These are phyloP conservation scores for Erodium maritimum DNA, from an alignment of 345 rosid genomes.

Conservation along the genomic window DNA sequence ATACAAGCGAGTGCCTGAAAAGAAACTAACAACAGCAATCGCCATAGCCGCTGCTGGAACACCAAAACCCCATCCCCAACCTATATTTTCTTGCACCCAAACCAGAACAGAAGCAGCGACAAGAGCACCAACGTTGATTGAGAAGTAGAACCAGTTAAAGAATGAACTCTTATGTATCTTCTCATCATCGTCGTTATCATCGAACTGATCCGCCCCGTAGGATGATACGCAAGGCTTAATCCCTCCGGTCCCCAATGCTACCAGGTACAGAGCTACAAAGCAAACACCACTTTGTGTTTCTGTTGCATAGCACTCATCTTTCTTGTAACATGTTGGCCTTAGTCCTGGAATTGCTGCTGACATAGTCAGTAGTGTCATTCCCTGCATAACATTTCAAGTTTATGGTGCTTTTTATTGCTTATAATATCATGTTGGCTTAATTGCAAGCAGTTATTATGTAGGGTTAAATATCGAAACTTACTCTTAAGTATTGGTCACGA, in stretches of 20 bases:
- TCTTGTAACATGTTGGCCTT: slow-evolving; percentile 18
- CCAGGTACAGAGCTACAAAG: slow-evolving; percentile 26
- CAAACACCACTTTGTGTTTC: slow-evolving; percentile 16
- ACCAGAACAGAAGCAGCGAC: slow-evolving; percentile 24
- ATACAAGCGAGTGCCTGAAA: slow-evolving; percentile 22
- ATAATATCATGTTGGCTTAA: no score
- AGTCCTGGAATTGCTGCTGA: slow-evolving; percentile 28
- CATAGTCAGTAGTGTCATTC: slow-evolving; percentile 26
- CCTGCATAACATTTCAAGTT: slow-evolving; percentile 9
- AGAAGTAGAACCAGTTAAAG: no score
- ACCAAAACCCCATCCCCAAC: slow-evolving; percentile 33
- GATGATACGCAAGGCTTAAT: slow-evolving; percentile 34
- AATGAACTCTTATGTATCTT: slow-evolving; percentile 24
- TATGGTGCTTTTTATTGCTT: no score
- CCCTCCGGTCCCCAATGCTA: slow-evolving; percentile 29
- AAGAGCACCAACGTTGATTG: slow-evolving; percentile 26
- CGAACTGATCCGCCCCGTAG: slow-evolving; percentile 32
- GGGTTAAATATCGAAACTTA: no score
- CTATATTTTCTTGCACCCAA: slow-evolving; percentile 22
- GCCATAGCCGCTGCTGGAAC: slow-evolving; percentile 33
- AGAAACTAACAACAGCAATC: slow-evolving; percentile 26
- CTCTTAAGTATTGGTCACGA: no score
- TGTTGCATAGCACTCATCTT: slow-evolving; percentile 19
- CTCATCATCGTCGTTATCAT: slow-evolving; percentile 23
- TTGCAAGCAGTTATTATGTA: no score